Percentiles rank a stretch among this genome's conserved stretches.
Evolutionary conservation across 306 rosid species (phyloP).

Genomic region (Malus fusca): DNA sequence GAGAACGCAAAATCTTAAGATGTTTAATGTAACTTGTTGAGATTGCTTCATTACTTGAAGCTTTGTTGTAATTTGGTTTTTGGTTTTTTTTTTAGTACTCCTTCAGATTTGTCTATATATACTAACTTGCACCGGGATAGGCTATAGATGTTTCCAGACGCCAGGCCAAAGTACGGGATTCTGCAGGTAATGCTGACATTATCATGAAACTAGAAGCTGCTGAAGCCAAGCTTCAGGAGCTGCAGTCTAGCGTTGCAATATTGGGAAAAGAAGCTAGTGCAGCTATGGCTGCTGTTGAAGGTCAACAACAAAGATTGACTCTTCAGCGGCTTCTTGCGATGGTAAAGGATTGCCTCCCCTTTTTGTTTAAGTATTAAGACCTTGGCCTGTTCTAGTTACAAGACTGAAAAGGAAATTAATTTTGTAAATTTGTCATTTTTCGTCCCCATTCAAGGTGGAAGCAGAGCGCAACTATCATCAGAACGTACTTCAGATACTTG

Average conservation of each 20-base stretch:
- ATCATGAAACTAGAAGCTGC: constrained; percentile 72
- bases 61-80: not conserved
- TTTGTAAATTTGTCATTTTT: constrained; percentile 10
- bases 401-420: not conserved
- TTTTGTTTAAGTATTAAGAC: not conserved
- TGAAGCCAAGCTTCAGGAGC: constrained; percentile 64
- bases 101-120: constrained; percentile 24
- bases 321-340: constrained; percentile 81
- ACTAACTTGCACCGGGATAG: constrained; percentile 55
- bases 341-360: constrained; percentile 35
- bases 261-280: constrained; percentile 87
- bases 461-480: constrained; percentile 78
- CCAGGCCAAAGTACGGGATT: constrained; percentile 66
- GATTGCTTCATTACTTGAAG: not conserved
- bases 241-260: constrained; percentile 63
- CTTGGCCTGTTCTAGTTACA: not conserved
- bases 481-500: constrained; percentile 63
- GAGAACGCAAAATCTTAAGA: not conserved
- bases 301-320: constrained; percentile 80
- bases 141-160: constrained; percentile 81
- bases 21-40: not conserved
- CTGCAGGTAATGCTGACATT: constrained; percentile 54
- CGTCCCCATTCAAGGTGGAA: constrained; percentile 48
- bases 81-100: not conserved
- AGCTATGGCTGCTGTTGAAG: constrained; percentile 86